Percentiles rank a stretch among this genome's conserved stretches.
These are phyloP conservation scores for Diaporthe ilicicola DNA, from an alignment of 2,329 filamentous ascomycete species.

Conservation along the genomic window DNA sequence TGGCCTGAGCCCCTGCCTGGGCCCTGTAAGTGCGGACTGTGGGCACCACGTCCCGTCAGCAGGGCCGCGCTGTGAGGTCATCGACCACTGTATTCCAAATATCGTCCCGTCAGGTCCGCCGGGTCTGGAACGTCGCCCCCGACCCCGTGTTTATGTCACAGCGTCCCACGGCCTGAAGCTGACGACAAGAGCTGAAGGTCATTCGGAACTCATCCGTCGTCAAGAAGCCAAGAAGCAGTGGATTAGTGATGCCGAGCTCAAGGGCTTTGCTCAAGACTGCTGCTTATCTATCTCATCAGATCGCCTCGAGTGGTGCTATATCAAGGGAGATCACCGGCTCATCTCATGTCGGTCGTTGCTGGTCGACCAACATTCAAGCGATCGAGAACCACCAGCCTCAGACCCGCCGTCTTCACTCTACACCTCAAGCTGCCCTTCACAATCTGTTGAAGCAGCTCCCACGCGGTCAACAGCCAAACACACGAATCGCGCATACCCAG, in stretches of 20 bases:
- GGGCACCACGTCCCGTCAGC: slow-evolving; percentile 5
- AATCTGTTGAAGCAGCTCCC: not conserved
- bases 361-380: slow-evolving; percentile 1
- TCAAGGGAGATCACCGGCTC: slow-evolving; percentile 6
- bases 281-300: not conserved
- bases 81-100: slow-evolving; percentile 13
- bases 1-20: too few relatives aligned
- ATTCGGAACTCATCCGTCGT: too few relatives aligned
- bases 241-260: slow-evolving; percentile 17
- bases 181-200: not conserved
- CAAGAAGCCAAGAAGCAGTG: not conserved
- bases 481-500: not conserved
- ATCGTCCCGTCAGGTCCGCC: not conserved
- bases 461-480: not conserved
- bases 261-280: not conserved
- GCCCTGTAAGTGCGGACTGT: not conserved
- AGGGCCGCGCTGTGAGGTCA: slow-evolving; percentile 10
- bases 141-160: not conserved
- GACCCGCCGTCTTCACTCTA: slow-evolving; percentile 5
- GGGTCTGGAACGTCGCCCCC: not conserved
- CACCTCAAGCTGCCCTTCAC: not conserved
- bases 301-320: slow-evolving; percentile 1
- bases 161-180: not conserved
- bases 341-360: slow-evolving; percentile 1
- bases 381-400: slow-evolving; percentile 9